Evolutionary conservation across 1,284 basidiomycete species (phyloP).

Genomic region (Puccinia horiana): DNA sequence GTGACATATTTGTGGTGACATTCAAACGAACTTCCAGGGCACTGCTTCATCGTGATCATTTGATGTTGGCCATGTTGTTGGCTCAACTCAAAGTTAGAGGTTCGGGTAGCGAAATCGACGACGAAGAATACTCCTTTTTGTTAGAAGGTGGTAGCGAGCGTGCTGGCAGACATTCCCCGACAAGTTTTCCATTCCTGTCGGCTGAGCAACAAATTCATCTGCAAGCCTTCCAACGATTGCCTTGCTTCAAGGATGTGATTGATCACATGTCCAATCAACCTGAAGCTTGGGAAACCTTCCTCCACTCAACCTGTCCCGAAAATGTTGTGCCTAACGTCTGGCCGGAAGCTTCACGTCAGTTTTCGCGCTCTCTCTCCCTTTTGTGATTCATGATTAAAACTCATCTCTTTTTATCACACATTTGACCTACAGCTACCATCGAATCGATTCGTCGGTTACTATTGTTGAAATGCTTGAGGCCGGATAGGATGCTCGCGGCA

Average conservation of each 20-base stretch:
- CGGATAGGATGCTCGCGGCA: slow-evolving; percentile 81
- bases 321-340: slow-evolving; percentile 69
- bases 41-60: slow-evolving; percentile 84
- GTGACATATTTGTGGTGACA: slow-evolving; percentile 86
- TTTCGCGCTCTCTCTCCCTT: background rate
- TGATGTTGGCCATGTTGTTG: slow-evolving; percentile 85
- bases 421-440: slow-evolving; percentile 65
- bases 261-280: slow-evolving; percentile 69
- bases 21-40: slow-evolving; percentile 89
- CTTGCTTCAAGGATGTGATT: slow-evolving; percentile 76
- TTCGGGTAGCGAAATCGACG: slow-evolving; percentile 67
- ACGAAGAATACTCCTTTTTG: slow-evolving; percentile 84
- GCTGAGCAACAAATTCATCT: slow-evolving; percentile 69
- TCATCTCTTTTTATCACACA: background rate
- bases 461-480: slow-evolving; percentile 83
- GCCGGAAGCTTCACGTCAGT: slow-evolving; percentile 60
- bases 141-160: slow-evolving; percentile 72
- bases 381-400: background rate
- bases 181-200: slow-evolving; percentile 51
- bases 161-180: slow-evolving; percentile 11
- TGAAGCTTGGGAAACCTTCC: slow-evolving; percentile 75
- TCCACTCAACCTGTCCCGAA: slow-evolving; percentile 73
- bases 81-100: slow-evolving; percentile 85
- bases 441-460: slow-evolving; percentile 74
- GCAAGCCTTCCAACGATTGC: slow-evolving; percentile 57